Conservation (phyloP, 148 eudicot genomes). For the Amaranthus cruentus region DNA sequence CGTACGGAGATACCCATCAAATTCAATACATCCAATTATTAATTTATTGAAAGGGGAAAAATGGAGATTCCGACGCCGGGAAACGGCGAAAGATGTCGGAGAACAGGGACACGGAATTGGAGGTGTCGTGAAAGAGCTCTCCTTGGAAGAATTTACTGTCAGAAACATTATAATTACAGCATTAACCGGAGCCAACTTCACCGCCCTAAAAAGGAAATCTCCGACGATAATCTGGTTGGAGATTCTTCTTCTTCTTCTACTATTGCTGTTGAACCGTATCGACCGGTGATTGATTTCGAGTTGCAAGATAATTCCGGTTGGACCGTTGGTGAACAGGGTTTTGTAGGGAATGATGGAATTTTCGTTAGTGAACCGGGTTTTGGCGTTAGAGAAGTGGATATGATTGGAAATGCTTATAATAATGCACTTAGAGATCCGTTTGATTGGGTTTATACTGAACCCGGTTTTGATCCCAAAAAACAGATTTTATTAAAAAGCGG, state of each 20-base stretch:
- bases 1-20: background rate
- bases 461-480: background rate
- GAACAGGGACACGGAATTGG: slow-evolving; percentile 18
- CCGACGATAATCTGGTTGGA: background rate
- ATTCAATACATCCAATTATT: background rate
- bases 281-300: slow-evolving; percentile 20
- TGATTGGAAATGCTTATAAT: background rate
- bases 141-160: slow-evolving; percentile 14
- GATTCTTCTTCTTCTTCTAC: background rate
- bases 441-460: background rate
- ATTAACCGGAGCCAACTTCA: background rate
- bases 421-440: background rate
- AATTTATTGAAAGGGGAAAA: background rate
- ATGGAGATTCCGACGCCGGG: slow-evolving; percentile 10
- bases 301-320: background rate
- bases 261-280: slow-evolving; percentile 20
- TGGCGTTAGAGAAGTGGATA: background rate
- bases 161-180: slow-evolving; percentile 12
- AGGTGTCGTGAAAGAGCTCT: slow-evolving; percentile 11
- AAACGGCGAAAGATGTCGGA: slow-evolving; percentile 11
- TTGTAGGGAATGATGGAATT: background rate
- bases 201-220: background rate
- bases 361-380: background rate
- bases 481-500: no score
- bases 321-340: background rate